phyloP scores from a whole-genome alignment of 2,329 filamentous ascomycete genomes.

The Neospermospora avenae region DNA sequence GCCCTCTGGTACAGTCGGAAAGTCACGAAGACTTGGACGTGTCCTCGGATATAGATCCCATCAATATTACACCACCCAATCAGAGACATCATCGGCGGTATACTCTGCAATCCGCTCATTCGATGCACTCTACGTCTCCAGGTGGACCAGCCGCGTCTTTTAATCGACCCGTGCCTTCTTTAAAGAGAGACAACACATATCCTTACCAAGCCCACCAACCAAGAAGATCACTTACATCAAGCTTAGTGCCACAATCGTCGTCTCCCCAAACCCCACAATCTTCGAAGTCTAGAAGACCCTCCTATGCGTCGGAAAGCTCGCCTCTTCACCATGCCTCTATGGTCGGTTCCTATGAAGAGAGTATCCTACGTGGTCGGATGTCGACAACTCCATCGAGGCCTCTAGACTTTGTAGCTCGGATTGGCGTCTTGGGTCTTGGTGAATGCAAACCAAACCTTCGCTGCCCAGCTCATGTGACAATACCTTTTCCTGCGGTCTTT shows the following conservation, averaged over 20 bases:
- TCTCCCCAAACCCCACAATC: slow-evolving; percentile 51
- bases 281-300: slow-evolving; percentile 61
- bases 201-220: slow-evolving; percentile 78
- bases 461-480: slow-evolving; percentile 84
- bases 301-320: slow-evolving; percentile 69
- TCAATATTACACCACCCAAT: slow-evolving; percentile 43
- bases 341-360: slow-evolving; percentile 98
- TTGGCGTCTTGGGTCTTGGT: slow-evolving; percentile 85
- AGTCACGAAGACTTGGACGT: slow-evolving; percentile 77
- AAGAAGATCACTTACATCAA: slow-evolving; percentile 67
- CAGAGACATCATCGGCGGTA: slow-evolving; percentile 55
- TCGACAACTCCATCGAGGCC: slow-evolving; percentile 93
- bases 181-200: slow-evolving; percentile 60
- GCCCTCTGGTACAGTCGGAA: slow-evolving; percentile 83
- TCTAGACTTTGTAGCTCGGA: slow-evolving; percentile 89
- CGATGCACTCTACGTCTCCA: slow-evolving; percentile 43
- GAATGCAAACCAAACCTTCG: slow-evolving; percentile 81
- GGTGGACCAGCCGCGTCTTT: slow-evolving; percentile 39
- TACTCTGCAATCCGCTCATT: slow-evolving; percentile 65
- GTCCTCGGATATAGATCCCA: slow-evolving; percentile 49
- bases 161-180: slow-evolving; percentile 41
- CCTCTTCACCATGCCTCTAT: slow-evolving; percentile 87
- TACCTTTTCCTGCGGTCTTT: slow-evolving; percentile 92
- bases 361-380: slow-evolving; percentile 91
- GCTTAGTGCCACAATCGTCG: slow-evolving; percentile 41